These are phyloP conservation scores for Botrytis byssoidea DNA, from an alignment of 2,329 filamentous ascomycete genomes.

Conservation along the genomic window DNA sequence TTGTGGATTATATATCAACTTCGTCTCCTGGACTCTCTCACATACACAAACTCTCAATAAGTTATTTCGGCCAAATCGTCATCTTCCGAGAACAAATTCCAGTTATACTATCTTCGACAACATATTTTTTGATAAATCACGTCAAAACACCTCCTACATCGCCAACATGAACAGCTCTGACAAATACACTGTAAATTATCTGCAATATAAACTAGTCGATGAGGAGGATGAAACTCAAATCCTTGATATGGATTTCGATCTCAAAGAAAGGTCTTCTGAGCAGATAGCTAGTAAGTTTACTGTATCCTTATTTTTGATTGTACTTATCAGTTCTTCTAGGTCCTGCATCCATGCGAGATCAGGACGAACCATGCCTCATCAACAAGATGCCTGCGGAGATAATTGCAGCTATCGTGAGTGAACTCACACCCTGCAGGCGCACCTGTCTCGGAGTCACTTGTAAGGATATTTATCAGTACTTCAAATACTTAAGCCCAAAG, in stretches of 20 bases:
- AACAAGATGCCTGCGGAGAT: background rate
- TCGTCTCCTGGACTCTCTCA: background rate
- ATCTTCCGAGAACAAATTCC: background rate
- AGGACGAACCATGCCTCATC: background rate
- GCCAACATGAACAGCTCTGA: background rate
- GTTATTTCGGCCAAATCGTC: background rate
- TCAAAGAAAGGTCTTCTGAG: background rate
- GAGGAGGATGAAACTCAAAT: background rate
- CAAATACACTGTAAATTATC: background rate
- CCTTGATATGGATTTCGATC: background rate
- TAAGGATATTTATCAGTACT: background rate
- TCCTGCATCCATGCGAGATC: too few relatives aligned
- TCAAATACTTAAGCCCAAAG: background rate
- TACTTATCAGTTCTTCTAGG: background rate
- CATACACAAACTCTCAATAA: background rate
- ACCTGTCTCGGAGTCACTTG: background rate
- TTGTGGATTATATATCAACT: background rate
- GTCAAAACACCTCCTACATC: background rate
- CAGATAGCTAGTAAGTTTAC: background rate
- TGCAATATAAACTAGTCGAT: background rate
- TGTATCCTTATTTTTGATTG: background rate
- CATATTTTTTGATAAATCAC: background rate
- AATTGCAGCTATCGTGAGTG: rapidly evolving
- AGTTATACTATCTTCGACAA: background rate
- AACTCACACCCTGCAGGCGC: background rate